A percentile compares a stretch with the other conserved stretches of the same genome.
Evolutionary conservation across 2,329 filamentous ascomycete species (phyloP).

Genomic region (Fusarium gaditjirri): DNA sequence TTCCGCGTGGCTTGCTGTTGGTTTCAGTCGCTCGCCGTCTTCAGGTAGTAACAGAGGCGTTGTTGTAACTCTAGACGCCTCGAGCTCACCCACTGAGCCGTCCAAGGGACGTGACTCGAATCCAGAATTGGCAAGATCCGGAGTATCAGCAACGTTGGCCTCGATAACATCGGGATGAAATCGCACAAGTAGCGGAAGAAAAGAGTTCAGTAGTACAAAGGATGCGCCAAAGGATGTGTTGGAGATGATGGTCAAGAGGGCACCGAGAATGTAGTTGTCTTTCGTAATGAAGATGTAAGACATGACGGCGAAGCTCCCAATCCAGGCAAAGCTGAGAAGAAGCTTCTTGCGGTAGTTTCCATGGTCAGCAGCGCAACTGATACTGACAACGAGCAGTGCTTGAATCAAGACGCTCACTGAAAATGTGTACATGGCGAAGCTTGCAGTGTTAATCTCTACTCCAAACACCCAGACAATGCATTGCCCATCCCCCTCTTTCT

Average conservation of each 20-base stretch:
- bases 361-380: constrained; percentile 95
- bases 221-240: constrained; percentile 96
- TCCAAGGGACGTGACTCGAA: constrained; percentile 51
- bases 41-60: constrained; percentile 60
- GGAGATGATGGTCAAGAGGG: constrained; percentile 85
- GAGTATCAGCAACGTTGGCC: constrained; percentile 43
- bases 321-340: constrained; percentile 83
- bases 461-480: constrained; percentile 88
- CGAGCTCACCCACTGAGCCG: constrained; percentile 47
- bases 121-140: constrained; percentile 47
- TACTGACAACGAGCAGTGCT: constrained; percentile 90
- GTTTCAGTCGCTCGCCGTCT: constrained; percentile 50
- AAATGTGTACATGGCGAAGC: constrained; percentile 99
- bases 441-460: constrained; percentile 90
- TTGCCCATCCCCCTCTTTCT: constrained; percentile 66
- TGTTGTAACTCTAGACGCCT: constrained; percentile 52
- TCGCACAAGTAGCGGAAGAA: constrained; percentile 88
- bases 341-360: constrained; percentile 91
- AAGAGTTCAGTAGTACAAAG: constrained; percentile 95
- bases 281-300: constrained; percentile 83
- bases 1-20: constrained; percentile 57
- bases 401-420: constrained; percentile 91
- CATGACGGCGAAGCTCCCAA: constrained; percentile 87
- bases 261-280: constrained; percentile 81
- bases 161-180: constrained; percentile 72